Conservation (phyloP, 805 yeast genomes). For the Kazachstania taianensis region DNA sequence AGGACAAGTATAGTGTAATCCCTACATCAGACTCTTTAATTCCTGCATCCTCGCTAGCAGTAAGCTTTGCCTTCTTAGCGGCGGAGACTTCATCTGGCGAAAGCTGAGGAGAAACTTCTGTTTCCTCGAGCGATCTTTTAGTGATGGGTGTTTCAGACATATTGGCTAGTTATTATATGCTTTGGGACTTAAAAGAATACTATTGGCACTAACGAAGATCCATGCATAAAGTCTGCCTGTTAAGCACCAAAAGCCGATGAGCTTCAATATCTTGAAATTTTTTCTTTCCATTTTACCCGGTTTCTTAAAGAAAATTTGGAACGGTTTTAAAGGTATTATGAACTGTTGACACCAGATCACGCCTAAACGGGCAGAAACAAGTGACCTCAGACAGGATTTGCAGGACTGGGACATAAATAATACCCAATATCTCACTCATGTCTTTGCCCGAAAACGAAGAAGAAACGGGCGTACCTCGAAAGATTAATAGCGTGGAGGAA, state of each 20-base stretch:
- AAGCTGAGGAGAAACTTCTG: slow-evolving; percentile 1
- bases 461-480: slow-evolving; percentile 20
- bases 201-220: not conserved
- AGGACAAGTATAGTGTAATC: slow-evolving; percentile 57
- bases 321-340: not conserved
- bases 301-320: not conserved
- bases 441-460: slow-evolving; percentile 18
- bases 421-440: no score
- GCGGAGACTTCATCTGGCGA: not conserved
- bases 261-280: slow-evolving; percentile 1
- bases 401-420: no score
- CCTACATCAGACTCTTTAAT: slow-evolving; percentile 79
- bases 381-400: no score
- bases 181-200: no score
- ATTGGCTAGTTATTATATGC: no score
- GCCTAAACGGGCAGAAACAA: no score
- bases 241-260: no score
- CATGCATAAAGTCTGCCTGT: no score
- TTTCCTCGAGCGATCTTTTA: slow-evolving; percentile 12
- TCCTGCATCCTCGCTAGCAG: slow-evolving; percentile 25
- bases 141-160: slow-evolving; percentile 7
- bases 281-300: slow-evolving; percentile 3
- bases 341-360: not conserved
- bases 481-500: slow-evolving; percentile 34
- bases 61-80: slow-evolving; percentile 10